phyloP scores from a whole-genome alignment of 176 grass and related monocot species.

The Aegilops sharonensis region DNA sequence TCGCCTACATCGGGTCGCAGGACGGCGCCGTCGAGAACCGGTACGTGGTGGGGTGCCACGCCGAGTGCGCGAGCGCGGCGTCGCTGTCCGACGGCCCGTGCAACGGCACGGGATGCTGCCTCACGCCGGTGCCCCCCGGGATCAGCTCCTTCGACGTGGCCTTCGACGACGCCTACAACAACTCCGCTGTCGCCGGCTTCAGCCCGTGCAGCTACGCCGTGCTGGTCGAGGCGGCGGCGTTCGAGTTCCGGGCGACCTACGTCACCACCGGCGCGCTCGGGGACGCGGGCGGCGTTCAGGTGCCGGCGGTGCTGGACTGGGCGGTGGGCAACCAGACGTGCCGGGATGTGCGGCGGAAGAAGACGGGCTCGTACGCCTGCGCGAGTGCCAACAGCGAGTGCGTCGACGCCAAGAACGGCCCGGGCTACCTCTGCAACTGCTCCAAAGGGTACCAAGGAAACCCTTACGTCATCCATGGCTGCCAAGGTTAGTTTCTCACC shows the following conservation, averaged over 20 bases:
- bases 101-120: constrained; percentile 57
- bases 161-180: constrained; percentile 1
- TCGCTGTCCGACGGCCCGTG: constrained; percentile 10
- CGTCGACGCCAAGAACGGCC: constrained; percentile 21
- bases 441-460: constrained; percentile 53
- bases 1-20: constrained; percentile 16
- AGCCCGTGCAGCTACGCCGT: constrained; percentile 43
- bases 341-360: not conserved
- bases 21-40: not conserved
- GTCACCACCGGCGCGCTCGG: not conserved
- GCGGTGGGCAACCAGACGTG: constrained; percentile 29
- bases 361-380: constrained; percentile 21
- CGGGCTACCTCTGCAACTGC: constrained; percentile 57
- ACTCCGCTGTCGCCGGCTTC: not conserved
- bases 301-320: constrained; percentile 53
- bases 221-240: constrained; percentile 32
- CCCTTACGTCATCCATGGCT: constrained; percentile 37
- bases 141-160: not conserved
- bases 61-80: not conserved
- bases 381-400: constrained; percentile 26
- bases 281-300: not conserved
- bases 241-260: constrained; percentile 26
- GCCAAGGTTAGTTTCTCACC: constrained; percentile 32
- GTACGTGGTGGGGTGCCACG: constrained; percentile 4
- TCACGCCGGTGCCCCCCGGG: constrained; percentile 23